phyloP scores from a whole-genome alignment of 1,284 basidiomycete species.

The Porogramme epimiltina region DNA sequence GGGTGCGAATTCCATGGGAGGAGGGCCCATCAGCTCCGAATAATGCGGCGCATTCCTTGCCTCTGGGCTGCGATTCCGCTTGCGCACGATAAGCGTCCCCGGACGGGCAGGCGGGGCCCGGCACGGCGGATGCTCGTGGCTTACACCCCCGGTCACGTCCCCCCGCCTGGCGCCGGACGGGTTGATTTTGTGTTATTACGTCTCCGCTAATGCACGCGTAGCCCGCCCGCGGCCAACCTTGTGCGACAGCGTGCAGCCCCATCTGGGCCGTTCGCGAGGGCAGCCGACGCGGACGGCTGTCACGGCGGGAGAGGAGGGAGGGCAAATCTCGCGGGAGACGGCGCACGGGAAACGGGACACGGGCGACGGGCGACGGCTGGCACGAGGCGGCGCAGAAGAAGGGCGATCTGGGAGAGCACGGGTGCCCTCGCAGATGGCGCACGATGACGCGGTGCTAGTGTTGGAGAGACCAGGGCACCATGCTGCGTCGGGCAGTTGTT shows the following conservation, averaged over 20 bases:
- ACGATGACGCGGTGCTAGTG: background rate
- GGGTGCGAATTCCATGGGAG: background rate
- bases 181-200: constrained; percentile 19
- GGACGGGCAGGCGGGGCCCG: constrained; percentile 8
- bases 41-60: constrained; percentile 21
- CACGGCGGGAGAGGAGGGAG: too few relatives aligned
- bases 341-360: background rate
- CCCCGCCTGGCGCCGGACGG: constrained; percentile 11
- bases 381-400: too few relatives aligned
- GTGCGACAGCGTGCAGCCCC: background rate
- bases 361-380: too few relatives aligned
- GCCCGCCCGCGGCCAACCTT: background rate
- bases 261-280: too few relatives aligned
- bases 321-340: too few relatives aligned
- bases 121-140: constrained; percentile 6
- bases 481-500: constrained; percentile 17
- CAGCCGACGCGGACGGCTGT: too few relatives aligned
- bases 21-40: constrained; percentile 25
- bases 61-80: background rate
- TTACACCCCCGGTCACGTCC: constrained; percentile 16
- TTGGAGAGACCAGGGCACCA: constrained; percentile 1
- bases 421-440: too few relatives aligned
- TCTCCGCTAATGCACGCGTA: constrained; percentile 2
- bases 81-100: constrained; percentile 11
- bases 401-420: too few relatives aligned